Percentiles rank a stretch among this genome's conserved stretches.
Conservation (phyloP, 1,284 basidiomycete species). For the Pterula multifida region DNA sequence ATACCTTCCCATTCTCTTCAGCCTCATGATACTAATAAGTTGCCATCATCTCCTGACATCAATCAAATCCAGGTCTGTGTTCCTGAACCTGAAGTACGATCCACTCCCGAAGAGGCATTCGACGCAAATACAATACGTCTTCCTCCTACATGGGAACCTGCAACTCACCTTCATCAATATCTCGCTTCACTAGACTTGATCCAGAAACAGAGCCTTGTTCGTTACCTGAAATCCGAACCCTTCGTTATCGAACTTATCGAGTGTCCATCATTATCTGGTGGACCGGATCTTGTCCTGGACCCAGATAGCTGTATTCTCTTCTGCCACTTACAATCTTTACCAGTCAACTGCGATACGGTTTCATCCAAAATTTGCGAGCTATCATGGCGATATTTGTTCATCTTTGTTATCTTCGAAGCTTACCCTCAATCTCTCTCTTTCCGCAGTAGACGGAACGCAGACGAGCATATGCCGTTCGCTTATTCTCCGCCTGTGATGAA, state of each 20-base stretch:
- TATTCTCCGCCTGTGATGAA: constrained; percentile 57
- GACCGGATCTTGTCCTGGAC: constrained; percentile 47
- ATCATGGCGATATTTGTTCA: constrained; percentile 45
- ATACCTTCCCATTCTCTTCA: not conserved
- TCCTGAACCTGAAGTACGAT: not conserved
- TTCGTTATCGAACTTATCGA: constrained; percentile 48
- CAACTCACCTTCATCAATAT: constrained; percentile 41
- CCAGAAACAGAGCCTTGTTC: constrained; percentile 49
- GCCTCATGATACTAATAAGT: not conserved
- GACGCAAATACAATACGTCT: constrained; percentile 37
- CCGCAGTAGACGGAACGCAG: constrained; percentile 9
- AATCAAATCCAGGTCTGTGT: too few species aligned
- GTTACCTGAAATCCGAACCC: constrained; percentile 27
- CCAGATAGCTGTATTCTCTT: constrained; percentile 33
- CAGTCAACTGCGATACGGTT: constrained; percentile 33
- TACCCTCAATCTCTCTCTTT: constrained; percentile 35
- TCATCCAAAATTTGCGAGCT: constrained; percentile 25
- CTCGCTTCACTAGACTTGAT: constrained; percentile 55
- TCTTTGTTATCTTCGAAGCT: constrained; percentile 55
- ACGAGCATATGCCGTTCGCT: constrained; percentile 19
- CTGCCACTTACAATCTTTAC: constrained; percentile 19
- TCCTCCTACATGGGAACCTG: constrained; percentile 21
- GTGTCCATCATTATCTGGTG: constrained; percentile 35
- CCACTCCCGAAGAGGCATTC: constrained; percentile 29
- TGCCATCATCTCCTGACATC: too few species aligned